phyloP scores from a whole-genome alignment of 2,329 filamentous ascomycete species.

The Colletotrichum limetticola region DNA sequence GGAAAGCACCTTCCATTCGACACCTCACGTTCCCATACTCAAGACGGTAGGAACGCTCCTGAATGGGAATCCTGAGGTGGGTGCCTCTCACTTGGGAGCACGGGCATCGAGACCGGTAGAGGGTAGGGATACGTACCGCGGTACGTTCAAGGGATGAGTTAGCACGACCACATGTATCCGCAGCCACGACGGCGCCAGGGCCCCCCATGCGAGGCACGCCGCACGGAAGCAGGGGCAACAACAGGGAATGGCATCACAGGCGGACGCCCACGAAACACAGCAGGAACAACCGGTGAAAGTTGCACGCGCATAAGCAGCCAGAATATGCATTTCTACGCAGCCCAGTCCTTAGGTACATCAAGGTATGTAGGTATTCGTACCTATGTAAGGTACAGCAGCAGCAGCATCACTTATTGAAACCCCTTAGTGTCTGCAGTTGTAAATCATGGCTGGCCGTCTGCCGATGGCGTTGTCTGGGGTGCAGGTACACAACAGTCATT shows the following conservation, averaged over 20 bases:
- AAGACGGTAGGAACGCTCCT: neutral
- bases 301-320: neutral
- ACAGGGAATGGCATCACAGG: neutral
- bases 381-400: neutral
- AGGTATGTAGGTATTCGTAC: neutral
- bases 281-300: neutral
- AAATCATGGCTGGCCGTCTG: neutral
- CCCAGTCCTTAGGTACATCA: too few species aligned
- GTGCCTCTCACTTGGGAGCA: neutral
- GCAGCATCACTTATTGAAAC: neutral
- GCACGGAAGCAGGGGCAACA: slow-evolving; percentile 16
- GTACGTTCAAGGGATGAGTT: slow-evolving; percentile 11
- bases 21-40: neutral
- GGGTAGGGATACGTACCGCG: neutral
- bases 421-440: neutral
- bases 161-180: slow-evolving; percentile 21
- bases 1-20: too few species aligned
- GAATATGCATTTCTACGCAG: neutral
- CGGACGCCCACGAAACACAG: neutral
- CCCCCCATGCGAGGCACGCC: slow-evolving; percentile 17
- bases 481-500: slow-evolving; percentile 1
- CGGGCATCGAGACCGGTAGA: neutral
- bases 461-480: slow-evolving; percentile 3
- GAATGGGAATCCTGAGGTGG: neutral
- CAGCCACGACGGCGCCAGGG: slow-evolving; percentile 19